Evolutionary conservation across 257 asterid species (phyloP), one percentile per base, ranked within the genome.

Genomic region (Plantago elongata): DNA sequence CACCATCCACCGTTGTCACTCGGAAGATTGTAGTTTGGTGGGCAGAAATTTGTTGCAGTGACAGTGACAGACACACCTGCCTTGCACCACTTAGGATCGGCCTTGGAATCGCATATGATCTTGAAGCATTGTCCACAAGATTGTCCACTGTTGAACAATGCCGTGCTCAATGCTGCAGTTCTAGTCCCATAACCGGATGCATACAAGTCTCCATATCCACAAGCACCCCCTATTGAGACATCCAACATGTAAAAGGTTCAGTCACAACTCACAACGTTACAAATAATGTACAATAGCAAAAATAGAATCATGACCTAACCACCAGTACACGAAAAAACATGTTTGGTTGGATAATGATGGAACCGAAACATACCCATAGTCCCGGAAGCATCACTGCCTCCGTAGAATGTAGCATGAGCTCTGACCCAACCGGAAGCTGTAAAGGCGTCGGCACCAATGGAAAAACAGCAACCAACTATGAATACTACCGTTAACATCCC

Each of bases 1-100:
- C 95, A 83, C 95, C 95, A 85, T 11, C 95, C 95, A 3, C 95
- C 95, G 22, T 81, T 75, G 75, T 83, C 44, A 40, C 76, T 85
- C 0, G 90, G 88, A 9, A 73, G 90, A 46, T 65, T 83, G 57
- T 47, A 63, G 66, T 85, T 85, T 0, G 95, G 95, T 2, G 95
- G 95, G 69, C 95, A 85, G 47, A 85, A 85, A 50, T 85, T 84
- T 10, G 94, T 78, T 8, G 94, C 94, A 4, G 94, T 77, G 54
- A 83, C 46, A 1, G 94, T 81, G 40, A 82, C 78, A 0, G 84
- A 83, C 7, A 54, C 54, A 5, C 94, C 90, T 55, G 58, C 75
- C 61, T 11, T 75, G 77, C 94, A 83, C 83, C 82, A 85, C 48
- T 54, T 46, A 3, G 77, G 72, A 50, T 60, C 44, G 5, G 79